Base-by-base conservation (phyloP, 192 early-diverging fungal species). In the Lobosporangium transversale region DNA sequence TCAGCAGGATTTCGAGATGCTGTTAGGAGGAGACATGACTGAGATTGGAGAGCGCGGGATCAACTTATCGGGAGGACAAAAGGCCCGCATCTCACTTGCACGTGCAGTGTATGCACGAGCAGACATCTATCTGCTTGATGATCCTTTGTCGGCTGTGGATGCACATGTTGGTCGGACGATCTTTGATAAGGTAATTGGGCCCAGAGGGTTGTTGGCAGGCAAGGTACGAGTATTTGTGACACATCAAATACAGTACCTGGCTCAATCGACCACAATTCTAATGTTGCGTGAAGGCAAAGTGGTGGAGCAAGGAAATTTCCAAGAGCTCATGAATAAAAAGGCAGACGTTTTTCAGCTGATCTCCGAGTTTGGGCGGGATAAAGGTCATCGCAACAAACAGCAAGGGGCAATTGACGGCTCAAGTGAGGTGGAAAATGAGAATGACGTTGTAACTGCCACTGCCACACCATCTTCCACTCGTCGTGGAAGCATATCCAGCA, bases 1-100 rank as follows among this genome's bases (percentile, higher is more conserved):
- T 33, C 86, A 85, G 37, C 85, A 83, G 14, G 97, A 99, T 83
- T 81, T 99, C 24, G 89, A 87, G 15, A 93, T 95, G 27, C 71
- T 98, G 30, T 78, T 88, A 7, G 93, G 85, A 20, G 95, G 95
- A n/a, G 97, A 99, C 79, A 73, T 88, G 81, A 95, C 93, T 12
- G 96, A 98, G 68, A 94, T 95, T 74, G 94, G 95, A 33, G 94
- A 95, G 78, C 86, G 88, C 58, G 96, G 96, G 36, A 90, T 95
- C 66, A 96, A 93, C 44, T 81, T 98, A 35, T 93, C 91, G 26
- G 96, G 96, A 60, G 96, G 96, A 11, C 96, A 98, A 62, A 95
- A 94, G 74, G 89, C 90, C n/a, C 87, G 87, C 67, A 80, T 85
- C 43, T 84, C 84, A 11, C 62, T 86, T 20, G 86, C 83, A 80